A percentile compares a stretch with the other conserved stretches of the same genome.
phyloP scores from a whole-genome alignment of 345 rosid genomes.

The Alliaria petiolata region DNA sequence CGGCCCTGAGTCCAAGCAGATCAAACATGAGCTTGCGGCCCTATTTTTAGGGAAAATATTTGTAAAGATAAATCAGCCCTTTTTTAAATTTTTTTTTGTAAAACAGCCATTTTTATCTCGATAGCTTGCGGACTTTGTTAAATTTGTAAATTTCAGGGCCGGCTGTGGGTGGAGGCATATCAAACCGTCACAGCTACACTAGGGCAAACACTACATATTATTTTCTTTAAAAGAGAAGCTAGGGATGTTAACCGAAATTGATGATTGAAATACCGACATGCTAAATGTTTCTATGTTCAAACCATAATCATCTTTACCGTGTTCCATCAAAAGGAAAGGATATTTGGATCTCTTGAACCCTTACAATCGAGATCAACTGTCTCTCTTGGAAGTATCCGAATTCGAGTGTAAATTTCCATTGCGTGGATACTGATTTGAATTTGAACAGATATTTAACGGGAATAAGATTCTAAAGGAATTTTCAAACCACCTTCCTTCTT shows the following conservation, averaged over 20 bases:
- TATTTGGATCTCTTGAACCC: no score
- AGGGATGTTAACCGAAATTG: background rate
- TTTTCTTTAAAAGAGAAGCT: no score
- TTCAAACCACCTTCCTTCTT: background rate
- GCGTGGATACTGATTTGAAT: background rate
- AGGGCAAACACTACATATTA: background rate
- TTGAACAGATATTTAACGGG: background rate
- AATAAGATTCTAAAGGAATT: no score
- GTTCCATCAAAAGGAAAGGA: background rate
- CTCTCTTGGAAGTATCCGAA: background rate
- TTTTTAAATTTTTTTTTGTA: no score
- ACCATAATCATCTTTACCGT: background rate
- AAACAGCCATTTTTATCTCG: no score
- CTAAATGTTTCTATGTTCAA: background rate
- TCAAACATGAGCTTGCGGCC: no score
- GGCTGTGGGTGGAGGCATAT: background rate
- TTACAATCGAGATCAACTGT: no score
- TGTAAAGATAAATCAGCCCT: no score
- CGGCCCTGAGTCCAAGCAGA: no score
- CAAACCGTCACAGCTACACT: background rate
- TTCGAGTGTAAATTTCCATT: background rate
- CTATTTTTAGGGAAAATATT: no score
- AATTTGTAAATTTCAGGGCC: no score
- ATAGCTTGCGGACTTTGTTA: no score
- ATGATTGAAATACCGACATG: background rate